These are phyloP conservation scores for Picea abies DNA, from an alignment of 83 land plant species.

Conservation along the genomic window DNA sequence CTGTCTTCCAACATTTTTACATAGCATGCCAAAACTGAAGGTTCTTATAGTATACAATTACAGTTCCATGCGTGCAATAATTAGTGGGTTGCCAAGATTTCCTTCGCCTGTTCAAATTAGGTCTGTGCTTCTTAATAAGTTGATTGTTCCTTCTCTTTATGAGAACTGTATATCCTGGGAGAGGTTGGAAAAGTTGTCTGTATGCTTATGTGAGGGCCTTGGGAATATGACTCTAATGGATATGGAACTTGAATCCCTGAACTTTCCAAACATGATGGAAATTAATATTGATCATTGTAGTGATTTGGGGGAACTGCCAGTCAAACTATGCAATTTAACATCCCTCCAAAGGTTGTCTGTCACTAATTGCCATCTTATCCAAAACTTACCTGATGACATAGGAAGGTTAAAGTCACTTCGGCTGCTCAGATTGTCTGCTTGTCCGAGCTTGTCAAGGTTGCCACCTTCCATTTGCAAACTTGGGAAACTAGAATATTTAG, in stretches of 20 bases:
- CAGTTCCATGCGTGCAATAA: constrained; percentile 23
- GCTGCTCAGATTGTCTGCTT: constrained; percentile 44
- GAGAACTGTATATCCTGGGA: constrained; percentile 18
- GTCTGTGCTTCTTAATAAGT: no score
- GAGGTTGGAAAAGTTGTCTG: constrained; percentile 36
- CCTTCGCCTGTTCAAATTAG: constrained; percentile 29
- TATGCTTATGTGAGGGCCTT: constrained; percentile 43
- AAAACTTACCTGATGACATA: constrained; percentile 39
- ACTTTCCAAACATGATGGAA: no score
- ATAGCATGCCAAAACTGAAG: constrained; percentile 52
- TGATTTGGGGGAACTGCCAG: constrained; percentile 43
- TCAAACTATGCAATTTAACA: constrained; percentile 31
- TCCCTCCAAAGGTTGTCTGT: constrained; percentile 39
- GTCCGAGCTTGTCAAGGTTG: constrained; percentile 40
- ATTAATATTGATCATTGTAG: constrained; percentile 57
- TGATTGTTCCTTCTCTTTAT: constrained; percentile 33
- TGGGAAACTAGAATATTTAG: constrained; percentile 38
- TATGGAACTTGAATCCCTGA: constrained; percentile 21
- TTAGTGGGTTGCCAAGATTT: constrained; percentile 35
- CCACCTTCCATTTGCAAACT: constrained; percentile 40
- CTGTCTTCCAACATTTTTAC: constrained; percentile 61
- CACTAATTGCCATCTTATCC: constrained; percentile 50
- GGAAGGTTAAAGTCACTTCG: constrained; percentile 33
- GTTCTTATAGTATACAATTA: constrained; percentile 43
- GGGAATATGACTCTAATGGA: neutral